Conservation (phyloP, 2,329 filamentous ascomycete genomes). For the Exutisphaerella laricina region DNA sequence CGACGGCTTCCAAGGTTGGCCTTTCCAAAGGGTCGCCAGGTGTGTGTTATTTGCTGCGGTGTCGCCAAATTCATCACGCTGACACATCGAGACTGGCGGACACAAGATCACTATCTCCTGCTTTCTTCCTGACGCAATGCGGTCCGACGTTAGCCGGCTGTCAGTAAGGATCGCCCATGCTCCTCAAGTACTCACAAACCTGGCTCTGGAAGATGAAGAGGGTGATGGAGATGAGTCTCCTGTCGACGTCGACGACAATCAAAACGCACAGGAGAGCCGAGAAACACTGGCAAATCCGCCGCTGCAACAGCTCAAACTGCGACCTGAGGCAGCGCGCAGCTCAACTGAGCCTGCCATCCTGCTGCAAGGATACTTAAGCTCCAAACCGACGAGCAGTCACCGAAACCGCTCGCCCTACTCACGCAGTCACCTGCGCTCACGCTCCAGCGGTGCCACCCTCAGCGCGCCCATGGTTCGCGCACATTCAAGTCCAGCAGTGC, state of each 20-base stretch:
- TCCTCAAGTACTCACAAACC: neutral
- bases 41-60: neutral
- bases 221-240: neutral
- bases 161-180: slow-evolving; percentile 3
- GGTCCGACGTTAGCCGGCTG: too few species aligned
- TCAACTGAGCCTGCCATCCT: slow-evolving; percentile 37
- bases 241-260: slow-evolving; percentile 3
- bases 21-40: too few species aligned
- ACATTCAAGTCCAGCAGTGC: slow-evolving; percentile 42
- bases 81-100: neutral
- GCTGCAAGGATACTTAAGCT: slow-evolving; percentile 29
- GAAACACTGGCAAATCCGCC: slow-evolving; percentile 4
- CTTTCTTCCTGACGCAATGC: neutral
- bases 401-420: slow-evolving; percentile 46
- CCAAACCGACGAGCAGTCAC: slow-evolving; percentile 28
- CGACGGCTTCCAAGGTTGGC: too few species aligned
- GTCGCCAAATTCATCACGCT: slow-evolving; percentile 1
- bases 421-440: slow-evolving; percentile 42
- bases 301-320: slow-evolving; percentile 15
- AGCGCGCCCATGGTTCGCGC: slow-evolving; percentile 46
- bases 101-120: neutral
- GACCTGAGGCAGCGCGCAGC: slow-evolving; percentile 24
- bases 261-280: neutral
- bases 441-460: slow-evolving; percentile 37
- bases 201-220: neutral